Conservation (phyloP, 73 alveolate genomes). For the Tetrahymena elliotti region DNA sequence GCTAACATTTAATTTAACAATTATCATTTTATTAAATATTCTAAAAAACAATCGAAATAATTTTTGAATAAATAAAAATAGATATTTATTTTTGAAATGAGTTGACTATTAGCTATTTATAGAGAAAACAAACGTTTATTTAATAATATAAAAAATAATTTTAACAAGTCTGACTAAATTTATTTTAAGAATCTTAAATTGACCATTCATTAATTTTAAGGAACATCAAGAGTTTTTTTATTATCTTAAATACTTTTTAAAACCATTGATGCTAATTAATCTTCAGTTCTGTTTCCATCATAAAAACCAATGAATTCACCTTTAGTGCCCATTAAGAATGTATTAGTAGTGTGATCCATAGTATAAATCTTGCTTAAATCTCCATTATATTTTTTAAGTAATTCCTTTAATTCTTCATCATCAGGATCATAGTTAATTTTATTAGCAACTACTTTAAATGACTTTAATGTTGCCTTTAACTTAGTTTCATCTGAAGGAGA, state of each 20-base stretch:
- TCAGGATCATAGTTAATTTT: conserved; percentile 64
- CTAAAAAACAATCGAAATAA: too few relatives aligned
- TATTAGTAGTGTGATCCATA: conserved; percentile 64
- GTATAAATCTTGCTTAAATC: conserved; percentile 52
- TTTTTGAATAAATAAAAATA: too few relatives aligned
- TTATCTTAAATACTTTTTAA: neutral
- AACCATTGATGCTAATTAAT: neutral
- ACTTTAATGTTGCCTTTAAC: conserved; percentile 61
- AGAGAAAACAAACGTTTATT: too few relatives aligned
- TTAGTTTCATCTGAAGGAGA: conserved; percentile 51
- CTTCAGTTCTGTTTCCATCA: neutral
- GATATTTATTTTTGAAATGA: too few relatives aligned
- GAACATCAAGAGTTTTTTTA: neutral
- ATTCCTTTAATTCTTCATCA: conserved; percentile 51
- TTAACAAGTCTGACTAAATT: neutral
- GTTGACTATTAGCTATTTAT: too few relatives aligned
- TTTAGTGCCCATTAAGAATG: conserved; percentile 47
- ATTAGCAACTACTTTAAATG: conserved; percentile 60
- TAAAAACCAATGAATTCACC: neutral
- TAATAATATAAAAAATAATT: too few relatives aligned
- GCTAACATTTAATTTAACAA: too few relatives aligned
- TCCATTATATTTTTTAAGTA: neutral
- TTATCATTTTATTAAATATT: too few relatives aligned
- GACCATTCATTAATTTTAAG: neutral
- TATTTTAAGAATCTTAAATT: neutral